A percentile compares a stretch with the other conserved stretches of the same genome.
Conservation (phyloP, 257 asterid species). For the Capsicum chinense region DNA sequence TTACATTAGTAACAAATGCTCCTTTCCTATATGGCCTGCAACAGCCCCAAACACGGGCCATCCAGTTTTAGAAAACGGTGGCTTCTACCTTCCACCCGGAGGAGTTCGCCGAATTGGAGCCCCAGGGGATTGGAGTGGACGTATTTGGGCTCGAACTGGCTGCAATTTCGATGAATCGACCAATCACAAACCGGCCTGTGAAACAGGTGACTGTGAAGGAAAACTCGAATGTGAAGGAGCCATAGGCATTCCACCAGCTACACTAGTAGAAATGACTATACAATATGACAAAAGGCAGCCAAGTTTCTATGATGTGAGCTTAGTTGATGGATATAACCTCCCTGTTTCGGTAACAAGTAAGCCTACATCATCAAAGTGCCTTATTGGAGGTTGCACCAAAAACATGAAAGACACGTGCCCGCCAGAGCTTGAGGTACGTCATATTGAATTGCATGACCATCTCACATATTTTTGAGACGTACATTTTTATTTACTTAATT, state of each 20-base stretch:
- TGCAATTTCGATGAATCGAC: slow-evolving; percentile 48
- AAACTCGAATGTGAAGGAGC: slow-evolving; percentile 63
- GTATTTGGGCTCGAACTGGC: slow-evolving; percentile 89
- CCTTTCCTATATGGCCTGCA: slow-evolving; percentile 87
- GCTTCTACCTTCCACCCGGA: slow-evolving; percentile 68
- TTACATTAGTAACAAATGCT: slow-evolving; percentile 73
- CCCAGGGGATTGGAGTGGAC: slow-evolving; percentile 79
- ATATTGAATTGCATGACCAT: neutral
- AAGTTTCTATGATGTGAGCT: slow-evolving; percentile 70
- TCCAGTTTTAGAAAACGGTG: slow-evolving; percentile 68
- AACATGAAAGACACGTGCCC: slow-evolving; percentile 61
- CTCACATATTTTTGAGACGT: no score
- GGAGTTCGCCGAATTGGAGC: slow-evolving; percentile 35
- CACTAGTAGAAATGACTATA: slow-evolving; percentile 62
- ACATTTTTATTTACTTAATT: neutral
- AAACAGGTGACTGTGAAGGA: slow-evolving; percentile 84
- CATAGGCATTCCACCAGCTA: slow-evolving; percentile 78
- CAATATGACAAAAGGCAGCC: slow-evolving; percentile 55
- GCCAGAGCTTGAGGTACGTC: slow-evolving; percentile 39
- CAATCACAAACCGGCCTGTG: slow-evolving; percentile 50
- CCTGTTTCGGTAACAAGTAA: slow-evolving; percentile 59
- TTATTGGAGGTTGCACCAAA: slow-evolving; percentile 57
- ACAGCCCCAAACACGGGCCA: slow-evolving; percentile 73
- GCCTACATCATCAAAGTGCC: slow-evolving; percentile 40
- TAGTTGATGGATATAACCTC: slow-evolving; percentile 82